Evolutionary conservation across 2,329 filamentous ascomycete species (phyloP).

Genomic region (Diplodia intermedia): DNA sequence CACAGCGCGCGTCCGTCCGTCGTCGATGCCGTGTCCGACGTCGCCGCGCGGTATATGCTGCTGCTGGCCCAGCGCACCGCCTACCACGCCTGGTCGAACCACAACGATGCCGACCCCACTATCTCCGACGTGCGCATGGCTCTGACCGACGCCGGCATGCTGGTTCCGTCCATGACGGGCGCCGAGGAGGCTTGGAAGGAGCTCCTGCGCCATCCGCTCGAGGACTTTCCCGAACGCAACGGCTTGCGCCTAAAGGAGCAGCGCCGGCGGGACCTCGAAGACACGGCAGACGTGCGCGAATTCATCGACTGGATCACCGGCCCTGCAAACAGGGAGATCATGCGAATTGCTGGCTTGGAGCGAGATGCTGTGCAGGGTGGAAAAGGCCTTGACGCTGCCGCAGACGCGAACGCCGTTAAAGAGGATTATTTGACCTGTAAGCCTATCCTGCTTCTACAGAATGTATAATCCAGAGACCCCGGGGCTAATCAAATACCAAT

Average conservation of each 20-base stretch:
- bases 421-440: slow-evolving; percentile 57
- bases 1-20: slow-evolving; percentile 81
- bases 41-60: slow-evolving; percentile 80
- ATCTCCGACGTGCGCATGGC: slow-evolving; percentile 85
- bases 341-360: slow-evolving; percentile 76
- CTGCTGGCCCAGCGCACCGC: slow-evolving; percentile 76
- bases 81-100: slow-evolving; percentile 72
- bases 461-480: background rate
- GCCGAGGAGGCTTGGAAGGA: slow-evolving; percentile 72
- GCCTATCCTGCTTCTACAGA: slow-evolving; percentile 35
- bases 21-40: slow-evolving; percentile 85
- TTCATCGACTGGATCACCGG: slow-evolving; percentile 83
- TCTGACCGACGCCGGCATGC: slow-evolving; percentile 77
- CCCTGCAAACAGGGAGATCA: slow-evolving; percentile 77
- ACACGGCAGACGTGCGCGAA: slow-evolving; percentile 75
- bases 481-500: background rate
- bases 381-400: slow-evolving; percentile 57
- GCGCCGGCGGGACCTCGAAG: slow-evolving; percentile 66
- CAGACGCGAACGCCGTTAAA: slow-evolving; percentile 43
- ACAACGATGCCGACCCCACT: slow-evolving; percentile 67
- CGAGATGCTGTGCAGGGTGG: slow-evolving; percentile 37
- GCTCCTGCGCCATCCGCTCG: slow-evolving; percentile 53
- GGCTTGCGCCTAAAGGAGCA: slow-evolving; percentile 52
- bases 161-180: slow-evolving; percentile 71
- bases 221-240: slow-evolving; percentile 50